These are phyloP conservation scores for Paramecium sonneborni DNA, from an alignment of 73 alveolate genomes.

Conservation along the genomic window DNA sequence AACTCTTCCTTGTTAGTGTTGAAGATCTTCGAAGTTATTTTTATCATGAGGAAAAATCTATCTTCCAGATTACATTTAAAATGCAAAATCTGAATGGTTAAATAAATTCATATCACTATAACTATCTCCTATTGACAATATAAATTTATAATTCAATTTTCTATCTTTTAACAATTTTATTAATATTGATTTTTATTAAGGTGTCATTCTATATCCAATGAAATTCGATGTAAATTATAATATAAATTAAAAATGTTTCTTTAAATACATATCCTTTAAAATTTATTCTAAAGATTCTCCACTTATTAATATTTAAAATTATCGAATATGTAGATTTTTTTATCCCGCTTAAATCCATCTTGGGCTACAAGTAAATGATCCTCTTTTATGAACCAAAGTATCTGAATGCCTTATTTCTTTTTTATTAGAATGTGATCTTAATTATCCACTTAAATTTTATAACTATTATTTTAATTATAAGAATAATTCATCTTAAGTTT, in stretches of 20 bases:
- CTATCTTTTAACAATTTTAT: background rate
- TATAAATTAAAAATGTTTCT: constrained; percentile 16
- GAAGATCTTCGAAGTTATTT: background rate
- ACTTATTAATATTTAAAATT: background rate
- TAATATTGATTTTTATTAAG: background rate
- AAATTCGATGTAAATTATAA: constrained; percentile 26
- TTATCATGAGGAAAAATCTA: background rate
- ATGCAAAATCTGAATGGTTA: constrained; percentile 20
- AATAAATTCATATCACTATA: constrained; percentile 37
- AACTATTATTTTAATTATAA: background rate
- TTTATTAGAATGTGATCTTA: background rate
- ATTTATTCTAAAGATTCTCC: constrained; percentile 18
- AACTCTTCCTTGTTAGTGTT: background rate
- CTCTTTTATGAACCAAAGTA: constrained; percentile 7
- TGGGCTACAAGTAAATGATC: constrained; percentile 7
- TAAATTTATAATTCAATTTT: background rate
- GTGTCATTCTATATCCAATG: constrained; percentile 15
- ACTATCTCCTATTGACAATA: constrained; percentile 30
- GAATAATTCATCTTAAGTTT: background rate
- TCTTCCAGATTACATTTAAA: background rate
- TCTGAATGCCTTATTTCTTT: constrained; percentile 28
- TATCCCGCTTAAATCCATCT: background rate
- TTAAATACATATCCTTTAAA: background rate
- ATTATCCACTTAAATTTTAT: background rate
- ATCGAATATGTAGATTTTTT: background rate